Percentiles rank a stretch among this genome's conserved stretches.
Conservation (phyloP, 2,329 filamentous ascomycete species). For the Huntiella decipiens region DNA sequence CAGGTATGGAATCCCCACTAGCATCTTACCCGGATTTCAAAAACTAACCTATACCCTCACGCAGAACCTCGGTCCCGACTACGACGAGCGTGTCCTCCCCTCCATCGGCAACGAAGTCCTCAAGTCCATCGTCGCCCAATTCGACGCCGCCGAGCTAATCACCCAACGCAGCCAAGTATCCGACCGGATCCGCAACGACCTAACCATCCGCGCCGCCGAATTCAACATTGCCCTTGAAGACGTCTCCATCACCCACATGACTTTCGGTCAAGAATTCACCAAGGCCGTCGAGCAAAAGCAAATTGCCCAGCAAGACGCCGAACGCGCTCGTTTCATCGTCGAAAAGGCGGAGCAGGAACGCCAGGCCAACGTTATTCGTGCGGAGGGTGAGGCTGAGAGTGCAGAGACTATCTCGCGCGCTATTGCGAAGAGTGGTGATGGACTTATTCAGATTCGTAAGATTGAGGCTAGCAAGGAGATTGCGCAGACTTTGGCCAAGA, state of each 20-base stretch:
- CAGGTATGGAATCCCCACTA: slow-evolving; percentile 41
- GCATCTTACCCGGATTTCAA: slow-evolving; percentile 5
- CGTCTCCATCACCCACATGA: slow-evolving; percentile 99
- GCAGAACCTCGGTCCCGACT: slow-evolving; percentile 90
- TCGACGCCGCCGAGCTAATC: slow-evolving; percentile 96
- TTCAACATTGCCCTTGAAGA: slow-evolving; percentile 99
- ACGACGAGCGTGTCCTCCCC: slow-evolving; percentile 94
- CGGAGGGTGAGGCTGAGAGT: slow-evolving; percentile 92
- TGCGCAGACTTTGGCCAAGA: slow-evolving; percentile 68
- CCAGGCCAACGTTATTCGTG: slow-evolving; percentile 94
- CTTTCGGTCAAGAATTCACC: slow-evolving; percentile 97
- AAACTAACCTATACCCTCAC: not conserved
- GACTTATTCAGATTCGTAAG: slow-evolving; percentile 84
- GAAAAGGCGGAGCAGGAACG: slow-evolving; percentile 97
- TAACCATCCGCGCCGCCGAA: slow-evolving; percentile 79
- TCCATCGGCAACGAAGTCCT: slow-evolving; percentile 99
- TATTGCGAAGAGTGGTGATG: slow-evolving; percentile 82
- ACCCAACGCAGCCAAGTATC: slow-evolving; percentile 95
- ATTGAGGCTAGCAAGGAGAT: slow-evolving; percentile 96
- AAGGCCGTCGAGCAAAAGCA: slow-evolving; percentile 99
- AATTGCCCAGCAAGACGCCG: slow-evolving; percentile 97
- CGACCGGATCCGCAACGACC: slow-evolving; percentile 79
- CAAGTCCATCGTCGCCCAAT: slow-evolving; percentile 95
- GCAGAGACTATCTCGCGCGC: slow-evolving; percentile 90
- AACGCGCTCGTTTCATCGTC: slow-evolving; percentile 92